phyloP scores from a whole-genome alignment of 306 rosid species.

The Fagus sylvatica region DNA sequence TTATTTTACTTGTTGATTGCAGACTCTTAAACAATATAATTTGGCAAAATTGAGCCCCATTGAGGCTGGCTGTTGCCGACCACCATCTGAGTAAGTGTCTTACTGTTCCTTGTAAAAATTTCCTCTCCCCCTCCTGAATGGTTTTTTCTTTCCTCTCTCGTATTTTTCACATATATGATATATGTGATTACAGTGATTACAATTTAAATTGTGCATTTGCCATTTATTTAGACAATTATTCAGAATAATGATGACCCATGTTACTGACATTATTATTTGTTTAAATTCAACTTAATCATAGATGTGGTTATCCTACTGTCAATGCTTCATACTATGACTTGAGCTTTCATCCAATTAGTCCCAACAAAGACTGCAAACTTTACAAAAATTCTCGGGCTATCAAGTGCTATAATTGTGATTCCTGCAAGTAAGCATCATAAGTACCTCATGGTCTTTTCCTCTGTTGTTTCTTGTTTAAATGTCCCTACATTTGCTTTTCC shows the following conservation, averaged over 20 bases:
- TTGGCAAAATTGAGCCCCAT: constrained; percentile 74
- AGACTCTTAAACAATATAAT: constrained; percentile 78
- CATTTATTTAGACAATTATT: constrained; percentile 11
- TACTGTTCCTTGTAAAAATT: constrained; percentile 12
- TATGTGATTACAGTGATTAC: not conserved
- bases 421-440: constrained; percentile 76
- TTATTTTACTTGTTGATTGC: constrained; percentile 19
- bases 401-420: constrained; percentile 91
- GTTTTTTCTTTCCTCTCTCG: constrained; percentile 13
- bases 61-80: constrained; percentile 94
- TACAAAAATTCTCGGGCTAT: constrained; percentile 67
- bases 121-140: not conserved
- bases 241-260: constrained; percentile 14
- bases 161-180: not conserved
- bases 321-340: constrained; percentile 89
- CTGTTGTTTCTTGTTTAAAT: not conserved
- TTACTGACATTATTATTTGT: constrained; percentile 28
- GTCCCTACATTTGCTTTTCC: constrained; percentile 24
- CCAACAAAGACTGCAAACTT: constrained; percentile 77
- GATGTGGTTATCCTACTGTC: constrained; percentile 95
- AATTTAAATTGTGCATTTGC: constrained; percentile 16
- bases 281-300: constrained; percentile 31
- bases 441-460: not conserved
- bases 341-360: constrained; percentile 81
- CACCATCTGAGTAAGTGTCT: constrained; percentile 82